Evolutionary conservation across 2,329 filamentous ascomycete species (phyloP).

Genomic region (Cercospora nicotianae): DNA sequence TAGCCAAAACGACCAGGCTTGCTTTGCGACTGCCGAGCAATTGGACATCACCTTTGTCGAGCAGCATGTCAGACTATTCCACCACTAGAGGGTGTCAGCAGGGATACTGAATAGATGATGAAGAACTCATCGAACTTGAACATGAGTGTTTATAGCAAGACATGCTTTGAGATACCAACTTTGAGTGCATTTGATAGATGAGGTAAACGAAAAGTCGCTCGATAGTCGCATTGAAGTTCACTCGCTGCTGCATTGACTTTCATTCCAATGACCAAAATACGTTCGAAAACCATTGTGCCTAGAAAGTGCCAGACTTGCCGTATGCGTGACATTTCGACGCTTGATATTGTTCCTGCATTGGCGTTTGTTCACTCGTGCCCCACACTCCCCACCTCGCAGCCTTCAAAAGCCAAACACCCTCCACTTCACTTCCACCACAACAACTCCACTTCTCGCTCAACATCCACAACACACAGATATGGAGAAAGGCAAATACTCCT

Average conservation of each 20-base stretch:
- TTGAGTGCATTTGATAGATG: not conserved
- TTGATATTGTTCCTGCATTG: conserved; percentile 23
- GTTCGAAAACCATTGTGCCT: not conserved
- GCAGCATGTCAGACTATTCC: conserved; percentile 91
- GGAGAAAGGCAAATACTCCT: conserved; percentile 54
- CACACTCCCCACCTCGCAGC: conserved; percentile 12
- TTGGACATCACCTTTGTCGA: conserved; percentile 92
- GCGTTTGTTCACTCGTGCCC: conserved; percentile 18
- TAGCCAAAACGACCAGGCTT: conserved; percentile 78
- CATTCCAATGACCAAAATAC: not conserved
- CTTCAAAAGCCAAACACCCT: not conserved
- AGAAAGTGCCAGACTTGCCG: not conserved
- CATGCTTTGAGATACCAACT: conserved; percentile 19
- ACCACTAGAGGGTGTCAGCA: conserved; percentile 63
- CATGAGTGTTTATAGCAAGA: conserved; percentile 6
- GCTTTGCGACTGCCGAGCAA: conserved; percentile 88
- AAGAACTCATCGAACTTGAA: not conserved
- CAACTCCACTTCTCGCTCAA: not conserved
- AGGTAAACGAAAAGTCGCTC: not conserved
- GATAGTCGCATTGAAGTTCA: not conserved
- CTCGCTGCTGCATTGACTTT: not conserved
- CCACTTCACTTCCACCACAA: not conserved
- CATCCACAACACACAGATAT: not conserved
- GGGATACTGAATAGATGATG: not conserved
- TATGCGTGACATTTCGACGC: conserved; percentile 4